phyloP scores from a whole-genome alignment of 139 green algal species.

The Nannochloris sp. region DNA sequence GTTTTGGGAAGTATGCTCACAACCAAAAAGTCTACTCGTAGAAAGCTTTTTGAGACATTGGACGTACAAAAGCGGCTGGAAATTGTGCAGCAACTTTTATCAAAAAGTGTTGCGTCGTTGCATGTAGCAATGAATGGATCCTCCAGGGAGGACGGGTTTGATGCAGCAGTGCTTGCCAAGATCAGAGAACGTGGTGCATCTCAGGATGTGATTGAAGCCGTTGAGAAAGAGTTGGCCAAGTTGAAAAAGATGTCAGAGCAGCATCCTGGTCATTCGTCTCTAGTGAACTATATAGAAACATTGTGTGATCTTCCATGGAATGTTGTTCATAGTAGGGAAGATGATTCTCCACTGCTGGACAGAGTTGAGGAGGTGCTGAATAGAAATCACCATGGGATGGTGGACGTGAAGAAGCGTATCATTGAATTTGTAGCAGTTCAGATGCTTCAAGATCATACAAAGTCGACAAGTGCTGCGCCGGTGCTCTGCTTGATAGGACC shows the following conservation, averaged over 20 bases:
- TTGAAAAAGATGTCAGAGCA: constrained; percentile 17
- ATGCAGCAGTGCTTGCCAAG: too few relatives aligned
- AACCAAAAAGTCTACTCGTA: too few relatives aligned
- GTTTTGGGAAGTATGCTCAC: too few relatives aligned
- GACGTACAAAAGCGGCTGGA: too few relatives aligned
- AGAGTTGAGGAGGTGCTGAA: constrained; percentile 54
- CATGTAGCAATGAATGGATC: too few relatives aligned
- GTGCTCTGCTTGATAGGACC: constrained; percentile 92
- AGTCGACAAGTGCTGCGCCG: constrained; percentile 58
- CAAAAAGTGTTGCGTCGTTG: too few relatives aligned
- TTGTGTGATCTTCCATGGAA: constrained; percentile 84
- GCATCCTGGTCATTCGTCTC: constrained; percentile 37
- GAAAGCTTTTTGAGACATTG: too few relatives aligned
- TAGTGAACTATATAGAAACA: constrained; percentile 90
- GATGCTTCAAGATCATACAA: constrained; percentile 54
- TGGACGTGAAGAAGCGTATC: constrained; percentile 93
- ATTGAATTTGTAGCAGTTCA: constrained; percentile 95
- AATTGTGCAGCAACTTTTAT: too few relatives aligned
- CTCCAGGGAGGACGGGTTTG: too few relatives aligned
- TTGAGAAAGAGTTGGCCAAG: constrained; percentile 15
- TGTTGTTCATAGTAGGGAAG: constrained; percentile 12
- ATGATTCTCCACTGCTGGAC: background rate
- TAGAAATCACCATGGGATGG: constrained; percentile 88
- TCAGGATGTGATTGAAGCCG: constrained; percentile 19
- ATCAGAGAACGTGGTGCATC: background rate